Conservation (phyloP, 805 yeast species). For the Candida glaebosa region DNA sequence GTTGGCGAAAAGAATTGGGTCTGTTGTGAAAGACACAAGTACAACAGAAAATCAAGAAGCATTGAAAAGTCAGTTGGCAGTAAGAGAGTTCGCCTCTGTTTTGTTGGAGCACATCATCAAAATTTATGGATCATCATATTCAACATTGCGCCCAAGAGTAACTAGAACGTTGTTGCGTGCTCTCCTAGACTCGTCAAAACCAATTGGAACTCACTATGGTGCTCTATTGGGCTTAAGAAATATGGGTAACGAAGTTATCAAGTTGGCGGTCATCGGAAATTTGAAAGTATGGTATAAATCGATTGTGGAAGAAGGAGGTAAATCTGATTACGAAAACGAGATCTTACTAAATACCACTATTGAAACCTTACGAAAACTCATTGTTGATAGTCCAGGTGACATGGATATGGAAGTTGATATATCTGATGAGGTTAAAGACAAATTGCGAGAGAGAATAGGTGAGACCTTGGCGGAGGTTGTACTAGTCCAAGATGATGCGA, state of each 20-base stretch:
- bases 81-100: slow-evolving; percentile 86
- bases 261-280: slow-evolving; percentile 82
- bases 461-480: slow-evolving; percentile 50
- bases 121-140: slow-evolving; percentile 79
- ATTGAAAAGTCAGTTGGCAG: slow-evolving; percentile 46
- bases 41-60: slow-evolving; percentile 23
- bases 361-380: slow-evolving; percentile 52
- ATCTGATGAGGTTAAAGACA: slow-evolving; percentile 31
- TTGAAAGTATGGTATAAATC: slow-evolving; percentile 72
- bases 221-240: slow-evolving; percentile 80
- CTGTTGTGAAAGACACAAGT: slow-evolving; percentile 36
- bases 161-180: slow-evolving; percentile 91
- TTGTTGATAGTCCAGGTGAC: slow-evolving; percentile 26
- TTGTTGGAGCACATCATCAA: slow-evolving; percentile 74
- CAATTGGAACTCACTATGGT: slow-evolving; percentile 90
- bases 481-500: slow-evolving; percentile 44
- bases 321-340: slow-evolving; percentile 42
- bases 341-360: slow-evolving; percentile 47
- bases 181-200: slow-evolving; percentile 76
- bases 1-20: slow-evolving; percentile 85
- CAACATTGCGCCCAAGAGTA: slow-evolving; percentile 87
- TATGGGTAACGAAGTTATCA: slow-evolving; percentile 82
- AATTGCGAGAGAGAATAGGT: slow-evolving; percentile 60
- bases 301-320: slow-evolving; percentile 45
- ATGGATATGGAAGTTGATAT: slow-evolving; percentile 37